Percentiles rank a stretch among this genome's conserved stretches.
phyloP scores from a whole-genome alignment of 2,329 filamentous ascomycete genomes.

The Akanthomyces lecanii region DNA sequence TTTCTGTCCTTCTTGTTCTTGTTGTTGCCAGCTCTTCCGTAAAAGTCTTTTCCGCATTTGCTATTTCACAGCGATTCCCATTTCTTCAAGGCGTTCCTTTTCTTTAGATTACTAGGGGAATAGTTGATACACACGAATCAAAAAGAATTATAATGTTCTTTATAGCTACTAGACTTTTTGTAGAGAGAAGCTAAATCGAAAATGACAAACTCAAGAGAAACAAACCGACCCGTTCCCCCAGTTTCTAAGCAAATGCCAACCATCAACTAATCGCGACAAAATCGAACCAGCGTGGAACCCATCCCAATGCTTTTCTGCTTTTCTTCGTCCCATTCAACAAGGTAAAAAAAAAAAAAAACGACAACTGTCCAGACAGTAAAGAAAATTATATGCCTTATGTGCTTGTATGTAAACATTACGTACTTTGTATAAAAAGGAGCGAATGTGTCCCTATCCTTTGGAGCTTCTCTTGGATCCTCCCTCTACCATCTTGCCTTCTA shows the following conservation, averaged over 20 bases:
- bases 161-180: not conserved
- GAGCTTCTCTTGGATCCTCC: not conserved
- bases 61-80: not conserved
- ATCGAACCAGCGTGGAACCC: not conserved
- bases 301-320: not conserved
- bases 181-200: not conserved
- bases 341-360: no score
- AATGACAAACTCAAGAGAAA: not conserved
- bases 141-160: no score
- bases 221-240: not conserved
- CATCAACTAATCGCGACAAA: not conserved
- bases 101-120: no score
- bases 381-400: constrained; percentile 12
- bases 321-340: not conserved
- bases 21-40: no score
- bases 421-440: constrained; percentile 22
- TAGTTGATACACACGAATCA: no score
- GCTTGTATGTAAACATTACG: constrained; percentile 34
- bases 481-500: not conserved
- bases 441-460: not conserved
- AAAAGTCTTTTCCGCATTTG: not conserved
- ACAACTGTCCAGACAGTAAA: not conserved
- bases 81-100: no score
- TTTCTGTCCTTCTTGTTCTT: not conserved
- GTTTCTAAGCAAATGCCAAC: not conserved